Evolutionary conservation across 176 grass and related monocot species (phyloP).

Genomic region (Pharus latifolius): DNA sequence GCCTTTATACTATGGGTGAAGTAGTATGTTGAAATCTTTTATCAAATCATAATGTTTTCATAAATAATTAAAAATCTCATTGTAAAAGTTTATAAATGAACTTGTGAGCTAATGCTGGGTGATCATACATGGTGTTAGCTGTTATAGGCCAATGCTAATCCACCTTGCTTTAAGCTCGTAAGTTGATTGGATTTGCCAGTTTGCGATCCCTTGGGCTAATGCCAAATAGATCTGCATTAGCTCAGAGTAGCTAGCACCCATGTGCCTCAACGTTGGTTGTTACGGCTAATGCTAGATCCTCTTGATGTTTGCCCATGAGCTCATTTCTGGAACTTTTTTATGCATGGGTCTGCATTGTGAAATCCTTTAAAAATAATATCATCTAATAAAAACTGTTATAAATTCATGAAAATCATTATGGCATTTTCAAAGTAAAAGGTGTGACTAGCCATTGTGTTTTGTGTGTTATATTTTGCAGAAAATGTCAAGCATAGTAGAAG

Average conservation of each 20-base stretch:
- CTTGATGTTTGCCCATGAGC: not conserved
- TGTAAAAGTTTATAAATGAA: not conserved
- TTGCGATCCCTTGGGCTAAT: not conserved
- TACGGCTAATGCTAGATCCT: not conserved
- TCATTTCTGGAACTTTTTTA: not conserved
- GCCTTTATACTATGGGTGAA: slow-evolving; percentile 4
- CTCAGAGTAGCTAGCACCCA: not conserved
- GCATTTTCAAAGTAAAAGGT: slow-evolving; percentile 1
- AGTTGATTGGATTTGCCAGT: not conserved
- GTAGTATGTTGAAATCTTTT: not conserved
- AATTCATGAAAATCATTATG: not conserved
- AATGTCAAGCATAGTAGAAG: slow-evolving; percentile 99
- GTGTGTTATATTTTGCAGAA: slow-evolving; percentile 69
- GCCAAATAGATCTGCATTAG: too few species aligned
- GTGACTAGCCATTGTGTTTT: slow-evolving; percentile 1
- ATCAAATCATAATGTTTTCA: not conserved
- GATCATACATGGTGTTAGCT: not conserved
- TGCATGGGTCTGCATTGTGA: not conserved
- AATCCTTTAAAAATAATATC: slow-evolving; percentile 1
- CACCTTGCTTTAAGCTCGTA: not conserved
- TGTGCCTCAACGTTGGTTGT: not conserved
- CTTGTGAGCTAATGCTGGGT: not conserved
- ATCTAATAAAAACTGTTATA: slow-evolving; percentile 5
- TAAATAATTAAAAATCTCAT: not conserved
- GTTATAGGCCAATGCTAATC: not conserved